Percentiles rank a stretch among this genome's conserved stretches.
Evolutionary conservation across 108 stramenopile genomes (phyloP).

Genomic region (Chaetoceros tenuissimus): DNA sequence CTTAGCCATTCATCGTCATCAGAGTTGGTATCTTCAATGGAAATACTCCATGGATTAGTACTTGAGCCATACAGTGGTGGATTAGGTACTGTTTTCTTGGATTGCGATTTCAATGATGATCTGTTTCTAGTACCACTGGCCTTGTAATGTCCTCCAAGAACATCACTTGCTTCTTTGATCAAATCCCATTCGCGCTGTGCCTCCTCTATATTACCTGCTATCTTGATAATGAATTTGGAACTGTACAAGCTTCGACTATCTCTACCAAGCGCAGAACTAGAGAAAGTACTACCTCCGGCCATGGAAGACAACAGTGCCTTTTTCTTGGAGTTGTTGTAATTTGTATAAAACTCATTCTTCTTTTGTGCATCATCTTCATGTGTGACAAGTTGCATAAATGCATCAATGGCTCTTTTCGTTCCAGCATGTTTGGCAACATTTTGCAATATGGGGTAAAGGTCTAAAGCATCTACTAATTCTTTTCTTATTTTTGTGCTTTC

Average conservation of each 20-base stretch:
- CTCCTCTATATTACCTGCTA: constrained; percentile 45
- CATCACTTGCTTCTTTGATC: constrained; percentile 36
- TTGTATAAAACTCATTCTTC: constrained; percentile 4
- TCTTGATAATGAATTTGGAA: constrained; percentile 1
- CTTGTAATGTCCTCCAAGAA: constrained; percentile 6
- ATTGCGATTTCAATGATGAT: constrained; percentile 5
- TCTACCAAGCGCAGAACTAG: not conserved
- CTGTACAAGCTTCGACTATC: not conserved
- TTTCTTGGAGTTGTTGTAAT: not conserved
- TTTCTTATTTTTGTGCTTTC: constrained; percentile 9
- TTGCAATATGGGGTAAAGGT: constrained; percentile 32
- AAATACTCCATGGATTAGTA: constrained; percentile 28
- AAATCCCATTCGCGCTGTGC: constrained; percentile 46
- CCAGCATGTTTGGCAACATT: constrained; percentile 37
- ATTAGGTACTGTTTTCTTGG: constrained; percentile 14
- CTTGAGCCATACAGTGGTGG: constrained; percentile 51
- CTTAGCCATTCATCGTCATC: constrained; percentile 78
- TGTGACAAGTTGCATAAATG: constrained; percentile 27
- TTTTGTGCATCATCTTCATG: constrained; percentile 2
- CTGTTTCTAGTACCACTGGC: constrained; percentile 5
- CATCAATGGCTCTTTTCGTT: constrained; percentile 38
- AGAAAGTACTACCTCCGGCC: too few relatives aligned
- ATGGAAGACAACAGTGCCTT: not conserved
- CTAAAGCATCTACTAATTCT: constrained; percentile 24
- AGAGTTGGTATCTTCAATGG: constrained; percentile 21